phyloP scores from a whole-genome alignment of 2,329 filamentous ascomycete genomes.

The Aspergillus amoenus region DNA sequence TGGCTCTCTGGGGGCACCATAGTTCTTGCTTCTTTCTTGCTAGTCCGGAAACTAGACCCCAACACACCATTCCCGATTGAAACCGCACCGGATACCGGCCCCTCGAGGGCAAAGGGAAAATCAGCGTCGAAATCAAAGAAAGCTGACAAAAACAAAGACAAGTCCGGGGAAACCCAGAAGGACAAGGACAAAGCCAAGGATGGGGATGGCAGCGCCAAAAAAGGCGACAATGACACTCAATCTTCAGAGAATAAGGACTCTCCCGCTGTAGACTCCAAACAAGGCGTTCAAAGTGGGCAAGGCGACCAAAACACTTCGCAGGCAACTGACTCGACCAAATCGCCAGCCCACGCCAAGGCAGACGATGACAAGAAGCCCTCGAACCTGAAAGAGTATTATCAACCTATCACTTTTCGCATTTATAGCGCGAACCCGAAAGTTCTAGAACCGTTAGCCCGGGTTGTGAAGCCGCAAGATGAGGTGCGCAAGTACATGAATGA shows the following conservation, averaged over 20 bases:
- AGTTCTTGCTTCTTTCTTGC: slow-evolving; percentile 49
- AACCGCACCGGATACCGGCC: slow-evolving; percentile 27
- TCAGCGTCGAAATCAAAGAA: slow-evolving; percentile 39
- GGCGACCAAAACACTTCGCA: neutral
- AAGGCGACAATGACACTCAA: slow-evolving; percentile 7
- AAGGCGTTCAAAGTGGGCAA: slow-evolving; percentile 15
- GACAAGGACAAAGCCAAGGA: slow-evolving; percentile 12
- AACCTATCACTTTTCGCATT: slow-evolving; percentile 58
- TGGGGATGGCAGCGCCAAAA: slow-evolving; percentile 5
- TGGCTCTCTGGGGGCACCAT: slow-evolving; percentile 46
- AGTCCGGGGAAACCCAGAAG: slow-evolving; percentile 7
- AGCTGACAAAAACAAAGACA: slow-evolving; percentile 26
- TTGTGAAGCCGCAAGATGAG: slow-evolving; percentile 55
- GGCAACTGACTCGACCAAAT: neutral
- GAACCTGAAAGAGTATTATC: slow-evolving; percentile 48
- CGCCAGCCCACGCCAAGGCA: slow-evolving; percentile 3
- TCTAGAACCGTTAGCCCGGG: slow-evolving; percentile 55
- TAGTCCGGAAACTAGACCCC: slow-evolving; percentile 44
- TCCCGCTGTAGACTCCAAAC: slow-evolving; percentile 9
- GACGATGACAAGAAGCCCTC: slow-evolving; percentile 17
- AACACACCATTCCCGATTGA: slow-evolving; percentile 41
- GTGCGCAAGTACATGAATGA: slow-evolving; percentile 57
- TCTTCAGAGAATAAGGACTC: slow-evolving; percentile 9
- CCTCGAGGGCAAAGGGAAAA: slow-evolving; percentile 30
- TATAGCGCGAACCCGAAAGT: slow-evolving; percentile 52